Evolutionary conservation across 2,329 filamentous ascomycete genomes (phyloP).

Genomic region (Xylariaceae sp.): DNA sequence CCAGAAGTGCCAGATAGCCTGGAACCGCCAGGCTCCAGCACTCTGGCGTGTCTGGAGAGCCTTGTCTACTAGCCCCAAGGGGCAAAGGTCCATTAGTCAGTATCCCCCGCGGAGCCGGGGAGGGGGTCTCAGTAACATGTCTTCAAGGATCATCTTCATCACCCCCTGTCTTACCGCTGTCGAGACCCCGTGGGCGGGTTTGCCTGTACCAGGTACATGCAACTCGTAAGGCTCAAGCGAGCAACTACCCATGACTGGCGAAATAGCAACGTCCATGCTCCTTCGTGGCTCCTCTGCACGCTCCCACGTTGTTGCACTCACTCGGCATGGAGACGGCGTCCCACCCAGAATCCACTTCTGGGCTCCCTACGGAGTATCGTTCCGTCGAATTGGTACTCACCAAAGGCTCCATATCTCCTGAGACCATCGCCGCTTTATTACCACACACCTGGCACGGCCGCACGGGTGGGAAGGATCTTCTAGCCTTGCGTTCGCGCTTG

Average conservation of each 20-base stretch:
- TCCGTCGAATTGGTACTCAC: slow-evolving; percentile 22
- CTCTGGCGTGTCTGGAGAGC: no score
- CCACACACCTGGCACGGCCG: slow-evolving; percentile 24
- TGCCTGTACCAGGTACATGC: slow-evolving; percentile 12
- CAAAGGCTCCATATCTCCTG: slow-evolving; percentile 22
- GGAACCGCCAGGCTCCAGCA: no score
- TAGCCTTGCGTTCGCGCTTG: slow-evolving; percentile 18
- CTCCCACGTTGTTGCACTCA: no score
- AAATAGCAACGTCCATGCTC: no score
- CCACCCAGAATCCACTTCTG: slow-evolving; percentile 21
- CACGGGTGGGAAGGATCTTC: slow-evolving; percentile 24
- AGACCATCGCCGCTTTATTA: slow-evolving; percentile 25
- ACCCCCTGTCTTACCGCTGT: slow-evolving; percentile 9
- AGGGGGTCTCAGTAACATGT: slow-evolving; percentile 12
- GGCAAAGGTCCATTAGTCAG: no score
- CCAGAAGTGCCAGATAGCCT: no score
- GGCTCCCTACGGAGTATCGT: slow-evolving; percentile 19
- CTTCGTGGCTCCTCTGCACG: no score
- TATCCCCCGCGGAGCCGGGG: no score
- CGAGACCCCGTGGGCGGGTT: slow-evolving; percentile 17
- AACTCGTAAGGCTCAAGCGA: slow-evolving; percentile 20
- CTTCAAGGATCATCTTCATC: no score
- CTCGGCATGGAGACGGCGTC: no score
- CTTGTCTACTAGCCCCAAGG: no score
- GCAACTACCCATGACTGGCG: slow-evolving; percentile 10